Base-by-base conservation (phyloP, 768 basidiomycete species). In the Goffeauzyma gilvescens region DNA sequence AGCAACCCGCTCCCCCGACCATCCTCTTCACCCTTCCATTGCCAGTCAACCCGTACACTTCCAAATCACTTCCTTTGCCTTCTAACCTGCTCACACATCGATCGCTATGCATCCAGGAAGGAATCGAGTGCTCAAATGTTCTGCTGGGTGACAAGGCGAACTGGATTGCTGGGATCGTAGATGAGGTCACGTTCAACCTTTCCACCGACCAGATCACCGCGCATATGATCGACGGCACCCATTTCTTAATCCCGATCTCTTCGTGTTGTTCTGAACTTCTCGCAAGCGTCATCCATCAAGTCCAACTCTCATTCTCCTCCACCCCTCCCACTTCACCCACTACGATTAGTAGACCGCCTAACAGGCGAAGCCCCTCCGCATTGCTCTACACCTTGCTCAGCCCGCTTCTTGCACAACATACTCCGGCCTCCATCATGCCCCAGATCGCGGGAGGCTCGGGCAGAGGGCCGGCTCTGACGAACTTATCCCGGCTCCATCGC, bases 1-100 rank as follows among this genome's bases (percentile, higher is more conserved):
- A 44, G 5, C 51, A 57, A 20, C 55, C 59, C 5, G 24, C 52
- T 13, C 64, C 64, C 17, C 55, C 62, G 6, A 65, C 64, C n/a
- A 62, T 65, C 48, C 58, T 65, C 42, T 65, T 65, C 52, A 64
- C 62, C 39, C 55, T 65, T 6, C 59, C 62, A 1, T 41, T 59
- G 5, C 55, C 58, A 2, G 52, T 36, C 13, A 50, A 59, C 38
- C 58, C 62, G 9, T 62, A 62, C 48, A 59, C 58, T 4, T 43
- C 55, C 2, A 54, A 54, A 22, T 47, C 49, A 17, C 52, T 65
- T 1, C 62, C 60, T 12, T 57, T 63, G 3, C 64, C 64, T 25
- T 46, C 59, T 4, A 52, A 54, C 24, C 54, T 65, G n/a, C 52
- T 60, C 36, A 50, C 54, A 6, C 62, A 63, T 37, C 47, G 50